Evolutionary conservation across 176 grass and related monocot genomes (phyloP).

Genomic region (maize (Zea mays)): DNA sequence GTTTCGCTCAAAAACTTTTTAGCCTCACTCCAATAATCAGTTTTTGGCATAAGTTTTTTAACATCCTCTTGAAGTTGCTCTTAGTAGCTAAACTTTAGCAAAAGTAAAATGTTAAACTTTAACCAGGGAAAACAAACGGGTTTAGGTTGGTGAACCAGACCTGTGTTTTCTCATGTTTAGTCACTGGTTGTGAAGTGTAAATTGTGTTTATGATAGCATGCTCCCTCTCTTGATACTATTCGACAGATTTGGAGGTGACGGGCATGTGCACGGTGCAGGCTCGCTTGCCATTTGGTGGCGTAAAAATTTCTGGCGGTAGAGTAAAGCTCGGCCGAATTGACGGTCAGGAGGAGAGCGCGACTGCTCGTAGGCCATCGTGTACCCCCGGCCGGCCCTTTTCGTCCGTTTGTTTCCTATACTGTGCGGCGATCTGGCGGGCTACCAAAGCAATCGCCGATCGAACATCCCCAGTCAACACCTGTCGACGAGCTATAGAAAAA

Average conservation of each 20-base stretch:
- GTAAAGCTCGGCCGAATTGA: not conserved
- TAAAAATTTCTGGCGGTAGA: not conserved
- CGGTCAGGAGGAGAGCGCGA: constrained; percentile 7
- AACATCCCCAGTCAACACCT: not conserved
- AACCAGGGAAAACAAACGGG: no score
- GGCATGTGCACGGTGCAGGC: constrained; percentile 16
- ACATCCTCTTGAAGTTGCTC: no score
- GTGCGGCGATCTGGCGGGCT: not conserved
- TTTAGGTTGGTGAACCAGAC: not conserved
- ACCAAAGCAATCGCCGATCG: constrained; percentile 15
- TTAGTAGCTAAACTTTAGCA: no score
- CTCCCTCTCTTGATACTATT: not conserved
- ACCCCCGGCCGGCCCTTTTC: not conserved
- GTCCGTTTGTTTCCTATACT: not conserved
- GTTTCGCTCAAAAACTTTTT: no score
- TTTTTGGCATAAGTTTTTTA: no score
- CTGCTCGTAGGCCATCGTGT: not conserved
- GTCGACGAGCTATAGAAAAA: constrained; percentile 4
- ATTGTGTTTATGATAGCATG: no score
- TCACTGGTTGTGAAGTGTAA: no score
- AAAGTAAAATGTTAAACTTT: no score
- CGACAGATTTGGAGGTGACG: not conserved
- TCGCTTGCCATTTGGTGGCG: not conserved
- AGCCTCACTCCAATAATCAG: no score
- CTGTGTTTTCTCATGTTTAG: not conserved